Base-by-base conservation (phyloP, 257 asterid genomes). In the Gentiana dahurica region DNA sequence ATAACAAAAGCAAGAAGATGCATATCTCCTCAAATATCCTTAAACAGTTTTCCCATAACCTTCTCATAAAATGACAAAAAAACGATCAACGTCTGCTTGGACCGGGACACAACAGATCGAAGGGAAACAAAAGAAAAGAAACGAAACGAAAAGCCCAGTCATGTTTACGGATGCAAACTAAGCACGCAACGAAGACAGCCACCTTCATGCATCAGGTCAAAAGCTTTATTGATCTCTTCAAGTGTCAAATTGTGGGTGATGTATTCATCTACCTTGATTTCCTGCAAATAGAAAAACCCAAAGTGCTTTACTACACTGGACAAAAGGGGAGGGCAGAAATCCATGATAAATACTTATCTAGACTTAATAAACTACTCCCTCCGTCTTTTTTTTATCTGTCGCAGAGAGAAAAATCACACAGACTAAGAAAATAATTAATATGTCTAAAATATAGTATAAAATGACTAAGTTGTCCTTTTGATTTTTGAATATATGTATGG, bases 251-350 rank as follows among this genome's bases (percentile, higher is more conserved):
- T 83, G 79, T 91, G 96, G 48, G 96, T 87, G 60, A 91, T 77
- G 79, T 91, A 91, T 84, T 91, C 96, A 34, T 91, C 98, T 36
- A 91, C 93, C 75, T 91, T 91, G 81, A 91, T 91, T 80, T 91
- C 98, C 96, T 91, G 84, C 45, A 59, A 64, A 10, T 32, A 33
- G 45, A 33, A 50, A 55, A 7, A 33, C 34, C 12, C 36, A 13
- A 53, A 13, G 4, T 7, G 46, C 24, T 11, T 36, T 1, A 3
- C 3, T 6, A 7, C 3, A 49, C 12, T 12, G 34, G 13, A 41
- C 44, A 41, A 4, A 12, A 49, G 34, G 37, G 34, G 46, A 51
- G 34, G 35, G 46, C 34, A 58, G 8, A 24, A 50, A 7, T 10
- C 9, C 9, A 2, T 10, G 9, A 41, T 41, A 4, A 39, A 8